These are phyloP conservation scores for Lanmaoa rubissima DNA, from an alignment of 768 basidiomycete species.

Conservation along the genomic window DNA sequence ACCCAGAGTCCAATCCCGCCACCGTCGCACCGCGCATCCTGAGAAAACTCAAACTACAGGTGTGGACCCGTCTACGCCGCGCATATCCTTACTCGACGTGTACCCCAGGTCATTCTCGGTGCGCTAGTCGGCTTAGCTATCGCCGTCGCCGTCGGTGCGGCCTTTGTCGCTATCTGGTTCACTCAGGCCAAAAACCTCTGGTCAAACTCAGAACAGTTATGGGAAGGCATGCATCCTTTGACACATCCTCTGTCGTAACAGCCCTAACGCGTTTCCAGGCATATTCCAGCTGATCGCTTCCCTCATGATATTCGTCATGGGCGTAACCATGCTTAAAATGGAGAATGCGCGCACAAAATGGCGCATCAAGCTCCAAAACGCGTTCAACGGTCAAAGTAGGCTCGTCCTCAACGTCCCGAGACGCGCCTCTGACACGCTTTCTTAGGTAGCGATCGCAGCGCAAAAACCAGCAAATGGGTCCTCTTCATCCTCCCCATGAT, in stretches of 20 bases:
- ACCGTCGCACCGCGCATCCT: constrained; percentile 46
- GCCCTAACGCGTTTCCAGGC: constrained; percentile 36
- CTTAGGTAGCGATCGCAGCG: constrained; percentile 45
- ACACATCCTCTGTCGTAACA: background rate
- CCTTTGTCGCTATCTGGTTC: constrained; percentile 95
- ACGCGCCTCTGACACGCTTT: background rate
- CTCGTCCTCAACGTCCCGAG: background rate
- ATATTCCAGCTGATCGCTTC: constrained; percentile 69
- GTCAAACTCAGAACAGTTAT: constrained; percentile 79
- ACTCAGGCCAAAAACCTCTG: constrained; percentile 85
- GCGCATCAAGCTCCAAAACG: constrained; percentile 81
- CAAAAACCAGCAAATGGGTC: constrained; percentile 73
- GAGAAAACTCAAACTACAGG: constrained; percentile 70
- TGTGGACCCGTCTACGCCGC: constrained; percentile 10
- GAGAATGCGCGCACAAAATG: constrained; percentile 93
- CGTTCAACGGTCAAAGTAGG: constrained; percentile 64
- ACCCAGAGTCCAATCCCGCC: constrained; percentile 26
- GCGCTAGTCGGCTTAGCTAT: constrained; percentile 71
- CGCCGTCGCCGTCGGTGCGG: constrained; percentile 81
- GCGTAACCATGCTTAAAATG: constrained; percentile 91
- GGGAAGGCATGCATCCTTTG: constrained; percentile 68
- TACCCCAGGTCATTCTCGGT: constrained; percentile 68
- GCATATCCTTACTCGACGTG: background rate
- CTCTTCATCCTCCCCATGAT: constrained; percentile 88
- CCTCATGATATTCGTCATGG: constrained; percentile 91